Percentiles rank a stretch among this genome's conserved stretches.
These are phyloP conservation scores for Termitomyces heimii DNA, from an alignment of 768 basidiomycete species.

Conservation along the genomic window DNA sequence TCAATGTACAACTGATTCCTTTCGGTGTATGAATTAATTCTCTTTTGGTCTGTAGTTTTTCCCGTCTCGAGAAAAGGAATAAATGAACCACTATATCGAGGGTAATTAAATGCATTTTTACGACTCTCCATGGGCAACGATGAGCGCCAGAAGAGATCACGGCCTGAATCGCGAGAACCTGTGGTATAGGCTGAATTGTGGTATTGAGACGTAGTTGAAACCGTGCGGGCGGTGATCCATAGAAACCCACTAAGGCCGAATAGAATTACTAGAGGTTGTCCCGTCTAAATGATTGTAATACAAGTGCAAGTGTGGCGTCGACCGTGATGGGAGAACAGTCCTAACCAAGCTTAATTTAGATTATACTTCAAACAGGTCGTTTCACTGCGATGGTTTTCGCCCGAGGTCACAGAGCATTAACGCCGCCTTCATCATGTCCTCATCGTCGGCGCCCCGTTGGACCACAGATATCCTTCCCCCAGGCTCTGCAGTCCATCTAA, in stretches of 20 bases:
- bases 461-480: constrained; percentile 13
- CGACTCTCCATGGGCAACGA: constrained; percentile 4
- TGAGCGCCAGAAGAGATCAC: constrained; percentile 5
- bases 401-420: constrained; percentile 59
- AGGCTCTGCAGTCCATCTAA: constrained; percentile 26
- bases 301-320: neutral
- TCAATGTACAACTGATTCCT: neutral
- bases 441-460: constrained; percentile 35
- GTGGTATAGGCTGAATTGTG: neutral
- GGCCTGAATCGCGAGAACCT: neutral
- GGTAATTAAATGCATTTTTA: neutral
- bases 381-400: constrained; percentile 15
- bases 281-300: neutral
- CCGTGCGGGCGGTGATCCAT: neutral
- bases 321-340: constrained; percentile 4
- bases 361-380: constrained; percentile 4
- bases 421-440: constrained; percentile 68
- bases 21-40: neutral
- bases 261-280: neutral
- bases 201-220: neutral
- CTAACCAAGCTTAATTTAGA: constrained; percentile 14
- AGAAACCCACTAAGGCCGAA: neutral
- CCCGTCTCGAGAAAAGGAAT: neutral
- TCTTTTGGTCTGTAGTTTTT: neutral
- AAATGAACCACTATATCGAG: neutral